Evolutionary conservation across 805 yeast species (phyloP), one percentile per base, ranked within the genome.

Genomic region (Candida cerambycidarum): DNA sequence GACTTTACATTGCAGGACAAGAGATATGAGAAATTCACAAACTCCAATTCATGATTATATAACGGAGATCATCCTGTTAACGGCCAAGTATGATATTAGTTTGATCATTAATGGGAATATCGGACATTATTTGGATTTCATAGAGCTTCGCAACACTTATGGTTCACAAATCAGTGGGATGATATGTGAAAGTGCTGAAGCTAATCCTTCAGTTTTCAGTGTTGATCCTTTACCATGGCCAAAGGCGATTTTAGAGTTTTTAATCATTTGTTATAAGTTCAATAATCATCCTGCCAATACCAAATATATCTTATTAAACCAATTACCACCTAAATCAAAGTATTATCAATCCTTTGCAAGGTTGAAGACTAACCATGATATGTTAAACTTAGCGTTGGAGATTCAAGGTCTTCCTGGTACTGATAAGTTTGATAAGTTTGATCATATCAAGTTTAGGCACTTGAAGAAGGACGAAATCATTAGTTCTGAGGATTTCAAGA

Each of bases 101-200:
- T 76, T 95, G 51, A 79, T 86, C 2, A 81, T 90, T 27, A 93
- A 93, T 59, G 99, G 99, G 5, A 88, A 78, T 16, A 64, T 93
- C 3, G 64, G 64, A 38, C 69, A 78, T 38, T 67, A 80, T 33
- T 47, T 55, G 3, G 93, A 90, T 42, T 79, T 75, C 46, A 46
- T 52, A 6, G 65, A 67, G 18, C 56, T 90, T 32, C 83, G 79
- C 54, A 79, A 82, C 0, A 73, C 74, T 1, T 50, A 45, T 31
- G 51, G 49, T 7, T 77, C 78, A 39, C 65, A 56, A 8, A 50
- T 84, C n/a, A 96, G 98, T 3, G 90, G 88, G 5, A 92, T 93
- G 99, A 81, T 90, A 55, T 99, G 97, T 1, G 84, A 88, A 24
- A 80, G 81, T 23, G 98, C 97, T 0, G 98, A 93, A 63, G 57